Conservation (phyloP, 2,329 filamentous ascomycete genomes). For the Fonsecaea pedrosoi region DNA sequence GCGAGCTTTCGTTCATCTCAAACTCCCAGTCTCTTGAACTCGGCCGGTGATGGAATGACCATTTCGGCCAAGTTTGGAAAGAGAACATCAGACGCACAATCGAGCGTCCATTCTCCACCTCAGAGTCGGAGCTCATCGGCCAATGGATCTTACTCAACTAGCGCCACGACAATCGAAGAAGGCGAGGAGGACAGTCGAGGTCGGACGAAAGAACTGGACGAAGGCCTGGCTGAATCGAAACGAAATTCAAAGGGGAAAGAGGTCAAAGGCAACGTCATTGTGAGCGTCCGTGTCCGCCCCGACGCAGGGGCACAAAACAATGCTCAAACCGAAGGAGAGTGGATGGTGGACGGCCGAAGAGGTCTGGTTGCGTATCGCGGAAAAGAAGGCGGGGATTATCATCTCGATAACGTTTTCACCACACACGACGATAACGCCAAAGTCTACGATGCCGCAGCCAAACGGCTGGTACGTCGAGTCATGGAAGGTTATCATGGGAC, state of each 20-base stretch:
- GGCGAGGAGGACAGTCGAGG: conserved; percentile 61
- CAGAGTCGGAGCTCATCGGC: conserved; percentile 92
- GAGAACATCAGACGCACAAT: conserved; percentile 74
- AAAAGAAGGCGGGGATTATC: conserved; percentile 89
- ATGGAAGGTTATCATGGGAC: conserved; percentile 99
- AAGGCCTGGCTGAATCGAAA: conserved; percentile 42
- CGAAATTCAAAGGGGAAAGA: conserved; percentile 62
- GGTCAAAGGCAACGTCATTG: conserved; percentile 90
- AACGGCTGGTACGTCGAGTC: conserved; percentile 89
- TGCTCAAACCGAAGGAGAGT: conserved; percentile 75
- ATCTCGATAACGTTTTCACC: conserved; percentile 96
- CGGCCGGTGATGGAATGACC: conserved; percentile 76
- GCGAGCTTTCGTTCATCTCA: conserved; percentile 57
- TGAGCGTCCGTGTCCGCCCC: conserved; percentile 91
- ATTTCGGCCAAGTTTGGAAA: conserved; percentile 67
- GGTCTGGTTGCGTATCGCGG: conserved; percentile 83
- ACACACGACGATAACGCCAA: conserved; percentile 91
- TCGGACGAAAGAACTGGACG: conserved; percentile 44
- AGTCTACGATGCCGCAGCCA: conserved; percentile 93
- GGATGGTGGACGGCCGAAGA: conserved; percentile 86
- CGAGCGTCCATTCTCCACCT: conserved; percentile 79
- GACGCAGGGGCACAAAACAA: conserved; percentile 72
- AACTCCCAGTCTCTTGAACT: conserved; percentile 79
- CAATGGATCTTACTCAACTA: conserved; percentile 90
- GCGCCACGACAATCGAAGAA: conserved; percentile 87